These are phyloP conservation scores for Halteria grandinella DNA, from an alignment of 73 alveolate genomes.

Conservation along the genomic window DNA sequence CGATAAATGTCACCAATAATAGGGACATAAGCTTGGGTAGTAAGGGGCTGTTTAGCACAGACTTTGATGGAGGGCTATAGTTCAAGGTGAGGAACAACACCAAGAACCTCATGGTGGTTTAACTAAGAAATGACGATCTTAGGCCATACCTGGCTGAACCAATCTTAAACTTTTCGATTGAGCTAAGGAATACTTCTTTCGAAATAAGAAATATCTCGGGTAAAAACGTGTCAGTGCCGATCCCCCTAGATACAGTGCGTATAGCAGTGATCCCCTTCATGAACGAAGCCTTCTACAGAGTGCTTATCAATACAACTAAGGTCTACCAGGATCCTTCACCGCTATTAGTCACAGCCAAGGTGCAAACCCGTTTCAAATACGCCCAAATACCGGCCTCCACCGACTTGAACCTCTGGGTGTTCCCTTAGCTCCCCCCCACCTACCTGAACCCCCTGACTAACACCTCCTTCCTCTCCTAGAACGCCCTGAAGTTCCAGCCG, in stretches of 20 bases:
- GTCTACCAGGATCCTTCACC: slow-evolving; percentile 20
- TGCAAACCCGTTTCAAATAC: background rate
- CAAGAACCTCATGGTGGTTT: background rate
- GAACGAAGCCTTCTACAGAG: slow-evolving; percentile 13
- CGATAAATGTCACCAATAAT: background rate
- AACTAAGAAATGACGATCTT: slow-evolving; percentile 13
- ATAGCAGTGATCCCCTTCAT: slow-evolving; percentile 9
- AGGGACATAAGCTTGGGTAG: background rate
- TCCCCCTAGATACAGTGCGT: background rate
- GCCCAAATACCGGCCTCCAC: background rate
- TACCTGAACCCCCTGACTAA: slow-evolving; percentile 4
- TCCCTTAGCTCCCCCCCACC: slow-evolving; percentile 42
- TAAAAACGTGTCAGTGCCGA: slow-evolving; percentile 6
- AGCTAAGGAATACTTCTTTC: slow-evolving; percentile 19
- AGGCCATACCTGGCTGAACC: slow-evolving; percentile 11
- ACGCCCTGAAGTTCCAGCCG: slow-evolving; percentile 9
- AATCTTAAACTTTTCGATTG: background rate
- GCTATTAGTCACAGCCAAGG: background rate
- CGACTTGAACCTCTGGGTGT: slow-evolving; percentile 1
- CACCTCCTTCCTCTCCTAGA: background rate
- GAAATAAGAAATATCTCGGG: too few species aligned
- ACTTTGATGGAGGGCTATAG: background rate
- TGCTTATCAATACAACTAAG: background rate
- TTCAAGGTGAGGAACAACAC: background rate
- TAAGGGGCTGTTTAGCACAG: background rate